Conservation (phyloP, 345 rosid species). For the Eucalyptus curtisii region DNA sequence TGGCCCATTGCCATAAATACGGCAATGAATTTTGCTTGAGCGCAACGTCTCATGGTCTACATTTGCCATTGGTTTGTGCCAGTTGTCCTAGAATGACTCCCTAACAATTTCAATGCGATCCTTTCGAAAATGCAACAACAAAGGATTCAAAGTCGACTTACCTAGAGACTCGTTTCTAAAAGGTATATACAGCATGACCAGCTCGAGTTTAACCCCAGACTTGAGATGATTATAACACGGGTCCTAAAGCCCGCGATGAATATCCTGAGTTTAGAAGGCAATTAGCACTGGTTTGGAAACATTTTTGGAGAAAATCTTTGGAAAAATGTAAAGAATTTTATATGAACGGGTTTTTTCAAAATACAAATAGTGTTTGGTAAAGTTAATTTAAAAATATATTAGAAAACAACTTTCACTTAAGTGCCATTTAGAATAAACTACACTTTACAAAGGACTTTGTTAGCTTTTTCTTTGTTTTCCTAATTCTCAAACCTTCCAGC, state of each 20-base stretch:
- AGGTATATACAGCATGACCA: background rate
- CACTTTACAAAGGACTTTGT: background rate
- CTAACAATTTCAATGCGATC: background rate
- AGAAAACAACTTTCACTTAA: background rate
- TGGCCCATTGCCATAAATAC: background rate
- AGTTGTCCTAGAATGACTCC: background rate
- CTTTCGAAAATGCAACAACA: background rate
- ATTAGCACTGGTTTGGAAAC: background rate
- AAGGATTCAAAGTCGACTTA: background rate
- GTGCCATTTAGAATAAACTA: background rate
- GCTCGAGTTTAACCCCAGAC: background rate
- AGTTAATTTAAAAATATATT: too few species aligned
- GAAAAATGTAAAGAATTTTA: too few species aligned
- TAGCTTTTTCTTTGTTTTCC: too few species aligned
- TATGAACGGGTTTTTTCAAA: background rate
- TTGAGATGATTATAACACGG: background rate
- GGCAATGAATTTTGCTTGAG: background rate
- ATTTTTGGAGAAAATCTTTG: background rate
- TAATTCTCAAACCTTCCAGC: background rate
- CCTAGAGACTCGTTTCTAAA: background rate
- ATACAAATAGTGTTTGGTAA: too few species aligned
- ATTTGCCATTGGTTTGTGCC: background rate
- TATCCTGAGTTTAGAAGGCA: background rate
- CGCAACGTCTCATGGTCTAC: background rate
- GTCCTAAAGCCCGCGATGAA: background rate